These are phyloP conservation scores for Suillus variegatus DNA, from an alignment of 768 basidiomycete species.

Conservation along the genomic window DNA sequence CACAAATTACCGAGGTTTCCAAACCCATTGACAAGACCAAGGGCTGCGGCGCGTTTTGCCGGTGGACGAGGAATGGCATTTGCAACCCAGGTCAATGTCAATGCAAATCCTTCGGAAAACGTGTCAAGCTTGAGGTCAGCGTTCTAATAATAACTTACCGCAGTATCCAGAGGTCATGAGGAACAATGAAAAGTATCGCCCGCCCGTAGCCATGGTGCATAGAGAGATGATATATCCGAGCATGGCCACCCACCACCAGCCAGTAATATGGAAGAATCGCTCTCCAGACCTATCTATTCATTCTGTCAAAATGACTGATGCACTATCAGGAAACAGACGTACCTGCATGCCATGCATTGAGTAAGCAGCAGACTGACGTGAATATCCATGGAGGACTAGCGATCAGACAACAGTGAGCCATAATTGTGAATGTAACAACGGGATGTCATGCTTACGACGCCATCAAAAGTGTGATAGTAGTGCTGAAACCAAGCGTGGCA, in stretches of 20 bases:
- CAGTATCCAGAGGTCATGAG: constrained; percentile 58
- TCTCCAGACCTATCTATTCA: constrained; percentile 57
- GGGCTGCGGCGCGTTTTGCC: constrained; percentile 50
- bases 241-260: constrained; percentile 62
- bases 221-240: constrained; percentile 61
- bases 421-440: not conserved
- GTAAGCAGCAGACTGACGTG: constrained; percentile 46
- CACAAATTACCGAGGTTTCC: constrained; percentile 62
- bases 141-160: constrained; percentile 25
- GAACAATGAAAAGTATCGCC: constrained; percentile 62
- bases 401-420: not conserved
- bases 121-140: not conserved
- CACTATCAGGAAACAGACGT: constrained; percentile 13
- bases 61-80: constrained; percentile 63
- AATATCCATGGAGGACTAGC: constrained; percentile 66
- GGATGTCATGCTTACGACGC: constrained; percentile 47
- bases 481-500: constrained; percentile 59
- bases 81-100: constrained; percentile 61
- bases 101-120: constrained; percentile 36
- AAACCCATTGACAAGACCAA: constrained; percentile 63
- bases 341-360: constrained; percentile 61
- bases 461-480: constrained; percentile 58
- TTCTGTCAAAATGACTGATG: not conserved
- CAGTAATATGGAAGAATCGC: constrained; percentile 61
- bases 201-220: constrained; percentile 49